Base-by-base conservation (phyloP, 2,329 filamentous ascomycete species). In the Fusarium succisae region DNA sequence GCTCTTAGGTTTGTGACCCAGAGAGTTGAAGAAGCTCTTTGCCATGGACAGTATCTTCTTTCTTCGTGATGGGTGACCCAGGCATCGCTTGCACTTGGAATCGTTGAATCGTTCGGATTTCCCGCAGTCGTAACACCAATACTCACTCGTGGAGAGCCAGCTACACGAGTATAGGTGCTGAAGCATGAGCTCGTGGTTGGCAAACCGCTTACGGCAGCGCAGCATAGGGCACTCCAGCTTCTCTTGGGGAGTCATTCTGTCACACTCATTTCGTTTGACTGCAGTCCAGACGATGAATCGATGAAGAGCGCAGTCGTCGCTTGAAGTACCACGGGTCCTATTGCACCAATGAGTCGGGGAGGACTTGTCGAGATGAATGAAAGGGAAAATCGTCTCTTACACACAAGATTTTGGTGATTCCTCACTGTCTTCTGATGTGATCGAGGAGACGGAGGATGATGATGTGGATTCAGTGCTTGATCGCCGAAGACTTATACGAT, bases 281-380 rank as follows among this genome's bases (percentile, higher is more conserved):
- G 88, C 88, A 39, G 84, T 85, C 88, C 88, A 90, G 58, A 87
- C 86, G 73, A 90, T 86, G 79, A 90, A 90, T 65, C 86, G 82
- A 74, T 89, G 84, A 50, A 86, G 82, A 26, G 85, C 86, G 76
- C 88, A 89, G 74, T 88, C 86, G 67, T 88, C 84, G 37, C 81
- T 82, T 17, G 83, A 80, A 28, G 83, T 84, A 53, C 85, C 83
- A 69, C 84, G 84, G 72, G 83, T 83, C 50, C 87, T 88, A 43
- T 51, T 60, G 57, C 56, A 43, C 47, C 50, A 72, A 67, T 75
- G 67, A 76, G 75, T 62, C 66, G 56, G 39, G 54, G 47, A 44
- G 45, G 56, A 37, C 41, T 35, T 60, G 38, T 41, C 45, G 24
- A 50, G 38, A 48, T 55, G 41, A 72, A 50, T 53, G 24, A 56